phyloP scores from a whole-genome alignment of 2,329 filamentous ascomycete genomes.

The Akanthomyces dipterigenus region DNA sequence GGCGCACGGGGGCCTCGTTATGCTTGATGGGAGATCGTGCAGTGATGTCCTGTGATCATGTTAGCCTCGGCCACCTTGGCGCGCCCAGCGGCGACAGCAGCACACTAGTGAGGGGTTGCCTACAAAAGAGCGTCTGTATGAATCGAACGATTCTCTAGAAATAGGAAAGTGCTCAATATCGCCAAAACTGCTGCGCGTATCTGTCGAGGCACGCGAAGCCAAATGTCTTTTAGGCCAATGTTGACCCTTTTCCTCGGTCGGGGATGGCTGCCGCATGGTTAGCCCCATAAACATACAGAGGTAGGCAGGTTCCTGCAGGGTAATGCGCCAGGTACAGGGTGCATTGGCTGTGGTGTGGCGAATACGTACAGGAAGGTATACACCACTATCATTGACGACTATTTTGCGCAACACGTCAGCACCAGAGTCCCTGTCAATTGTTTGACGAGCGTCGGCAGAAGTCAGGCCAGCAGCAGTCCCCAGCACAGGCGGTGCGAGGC shows the following conservation, averaged over 20 bases:
- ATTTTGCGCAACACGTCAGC: slow-evolving; percentile 19
- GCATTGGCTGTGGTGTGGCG: neutral
- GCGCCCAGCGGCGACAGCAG: neutral
- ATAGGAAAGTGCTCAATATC: slow-evolving; percentile 94
- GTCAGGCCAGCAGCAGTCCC: neutral
- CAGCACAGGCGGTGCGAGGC: neutral
- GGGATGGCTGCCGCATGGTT: slow-evolving; percentile 60
- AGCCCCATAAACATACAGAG: slow-evolving; percentile 4
- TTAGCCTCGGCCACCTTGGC: neutral
- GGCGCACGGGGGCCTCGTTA: slow-evolving; percentile 56
- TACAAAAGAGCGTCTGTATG: slow-evolving; percentile 92
- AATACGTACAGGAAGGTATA: slow-evolving; percentile 76
- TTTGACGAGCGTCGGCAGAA: neutral
- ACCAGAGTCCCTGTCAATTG: neutral
- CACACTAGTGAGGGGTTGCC: slow-evolving; percentile 23
- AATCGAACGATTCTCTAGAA: slow-evolving; percentile 93
- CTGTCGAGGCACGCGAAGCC: slow-evolving; percentile 45
- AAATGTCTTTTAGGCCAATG: slow-evolving; percentile 56
- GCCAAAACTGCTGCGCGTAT: slow-evolving; percentile 56
- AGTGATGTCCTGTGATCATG: slow-evolving; percentile 68
- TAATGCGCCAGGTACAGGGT: neutral
- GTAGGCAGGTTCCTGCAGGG: neutral
- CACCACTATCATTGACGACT: slow-evolving; percentile 95
- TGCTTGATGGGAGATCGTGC: slow-evolving; percentile 70
- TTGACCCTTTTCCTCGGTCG: slow-evolving; percentile 73